Conservation (phyloP, 2,329 filamentous ascomycete genomes). For the Talaromyces marneffei region DNA sequence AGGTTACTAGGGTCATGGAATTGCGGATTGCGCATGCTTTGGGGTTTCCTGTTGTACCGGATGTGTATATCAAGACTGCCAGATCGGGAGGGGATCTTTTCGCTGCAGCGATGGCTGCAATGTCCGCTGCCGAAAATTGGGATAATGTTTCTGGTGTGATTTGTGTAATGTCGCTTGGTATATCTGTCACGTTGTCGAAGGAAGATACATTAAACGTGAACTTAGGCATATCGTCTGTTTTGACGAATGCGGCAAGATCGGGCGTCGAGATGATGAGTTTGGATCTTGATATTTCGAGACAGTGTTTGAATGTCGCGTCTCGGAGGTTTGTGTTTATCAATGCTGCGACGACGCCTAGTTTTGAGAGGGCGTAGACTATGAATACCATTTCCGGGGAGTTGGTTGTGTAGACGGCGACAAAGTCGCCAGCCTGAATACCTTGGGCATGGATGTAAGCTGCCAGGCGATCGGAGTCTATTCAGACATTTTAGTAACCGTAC, state of each 20-base stretch:
- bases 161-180: slow-evolving; percentile 18
- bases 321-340: slow-evolving; percentile 45
- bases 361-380: slow-evolving; percentile 40
- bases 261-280: slow-evolving; percentile 41
- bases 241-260: slow-evolving; percentile 36
- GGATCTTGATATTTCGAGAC: slow-evolving; percentile 38
- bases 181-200: slow-evolving; percentile 25
- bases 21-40: slow-evolving; percentile 42
- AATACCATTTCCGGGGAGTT: slow-evolving; percentile 49
- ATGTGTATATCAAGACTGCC: slow-evolving; percentile 42
- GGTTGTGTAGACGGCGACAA: slow-evolving; percentile 43
- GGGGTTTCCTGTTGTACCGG: slow-evolving; percentile 45
- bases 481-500: neutral
- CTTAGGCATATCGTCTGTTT: slow-evolving; percentile 31
- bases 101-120: slow-evolving; percentile 23
- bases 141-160: slow-evolving; percentile 24
- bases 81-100: slow-evolving; percentile 34
- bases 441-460: slow-evolving; percentile 38
- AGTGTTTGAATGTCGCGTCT: slow-evolving; percentile 43
- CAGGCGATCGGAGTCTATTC: slow-evolving; percentile 39
- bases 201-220: slow-evolving; percentile 35
- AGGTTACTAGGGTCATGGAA: slow-evolving; percentile 32
- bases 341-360: slow-evolving; percentile 41
- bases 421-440: slow-evolving; percentile 36
- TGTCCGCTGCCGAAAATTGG: slow-evolving; percentile 20